Evolutionary conservation across 1,284 basidiomycete species (phyloP).

Genomic region (Ganoderma lingzhi): DNA sequence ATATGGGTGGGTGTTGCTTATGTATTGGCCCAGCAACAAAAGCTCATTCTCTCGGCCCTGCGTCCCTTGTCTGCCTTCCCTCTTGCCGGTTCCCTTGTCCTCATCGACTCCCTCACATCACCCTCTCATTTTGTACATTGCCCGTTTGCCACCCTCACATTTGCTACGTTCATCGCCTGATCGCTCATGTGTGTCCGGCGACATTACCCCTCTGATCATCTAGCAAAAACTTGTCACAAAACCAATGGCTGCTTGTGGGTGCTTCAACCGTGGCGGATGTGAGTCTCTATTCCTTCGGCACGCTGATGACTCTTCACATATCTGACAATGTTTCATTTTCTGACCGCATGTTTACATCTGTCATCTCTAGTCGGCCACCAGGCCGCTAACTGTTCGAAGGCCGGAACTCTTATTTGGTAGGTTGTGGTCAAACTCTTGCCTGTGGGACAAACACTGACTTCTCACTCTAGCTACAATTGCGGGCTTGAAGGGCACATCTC

Average conservation of each 20-base stretch:
- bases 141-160: neutral
- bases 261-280: slow-evolving; percentile 88
- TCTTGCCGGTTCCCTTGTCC: slow-evolving; percentile 14
- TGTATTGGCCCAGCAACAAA: slow-evolving; percentile 25
- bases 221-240: slow-evolving; percentile 36
- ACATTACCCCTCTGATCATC: neutral
- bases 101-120: slow-evolving; percentile 5
- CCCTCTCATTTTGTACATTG: slow-evolving; percentile 1
- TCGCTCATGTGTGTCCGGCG: neutral
- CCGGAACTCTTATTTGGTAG: slow-evolving; percentile 81
- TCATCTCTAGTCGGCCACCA: slow-evolving; percentile 74
- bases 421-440: slow-evolving; percentile 37
- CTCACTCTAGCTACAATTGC: slow-evolving; percentile 50
- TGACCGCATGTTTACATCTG: slow-evolving; percentile 20
- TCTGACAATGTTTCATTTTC: neutral
- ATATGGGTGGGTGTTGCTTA: slow-evolving; percentile 20
- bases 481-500: slow-evolving; percentile 82
- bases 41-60: slow-evolving; percentile 22
- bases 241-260: slow-evolving; percentile 76
- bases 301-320: neutral
- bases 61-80: slow-evolving; percentile 7
- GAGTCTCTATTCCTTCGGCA: slow-evolving; percentile 57
- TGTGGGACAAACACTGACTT: neutral
- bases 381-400: slow-evolving; percentile 81
- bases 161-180: slow-evolving; percentile 19